These are phyloP conservation scores for Suillus luteus DNA, from an alignment of 768 basidiomycete genomes.

Conservation along the genomic window DNA sequence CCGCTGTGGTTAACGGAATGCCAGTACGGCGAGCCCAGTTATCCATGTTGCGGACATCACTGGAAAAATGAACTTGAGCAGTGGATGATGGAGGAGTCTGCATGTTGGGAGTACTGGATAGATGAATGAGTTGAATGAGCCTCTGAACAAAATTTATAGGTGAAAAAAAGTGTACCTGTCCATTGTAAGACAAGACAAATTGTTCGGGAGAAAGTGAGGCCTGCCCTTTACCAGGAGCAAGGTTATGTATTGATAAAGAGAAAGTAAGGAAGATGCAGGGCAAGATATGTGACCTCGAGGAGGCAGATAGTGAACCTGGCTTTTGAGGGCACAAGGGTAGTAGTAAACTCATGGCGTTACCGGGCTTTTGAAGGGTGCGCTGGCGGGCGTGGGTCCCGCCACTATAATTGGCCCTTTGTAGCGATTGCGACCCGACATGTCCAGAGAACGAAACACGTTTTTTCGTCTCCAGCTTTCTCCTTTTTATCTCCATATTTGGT, in stretches of 20 bases:
- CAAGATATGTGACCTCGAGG: constrained; percentile 26
- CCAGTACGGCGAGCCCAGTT: constrained; percentile 78
- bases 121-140: constrained; percentile 6
- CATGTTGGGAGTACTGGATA: constrained; percentile 21
- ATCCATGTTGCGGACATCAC: constrained; percentile 80
- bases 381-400: constrained; percentile 45
- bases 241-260: constrained; percentile 16
- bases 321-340: constrained; percentile 27
- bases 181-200: constrained; percentile 14
- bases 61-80: constrained; percentile 74
- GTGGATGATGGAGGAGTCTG: constrained; percentile 39
- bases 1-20: constrained; percentile 82
- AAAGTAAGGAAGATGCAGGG: constrained; percentile 15
- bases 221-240: constrained; percentile 37
- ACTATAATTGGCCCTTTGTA: constrained; percentile 48
- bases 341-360: constrained; percentile 29
- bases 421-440: constrained; percentile 57
- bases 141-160: constrained; percentile 29
- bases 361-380: constrained; percentile 44
- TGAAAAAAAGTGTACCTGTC: constrained; percentile 22
- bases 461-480: constrained; percentile 56
- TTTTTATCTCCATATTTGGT: constrained; percentile 28
- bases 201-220: constrained; percentile 15
- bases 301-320: constrained; percentile 30
- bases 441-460: constrained; percentile 79